Conservation (phyloP, 2,329 filamentous ascomycete species). For the Xylaria arbuscula region DNA sequence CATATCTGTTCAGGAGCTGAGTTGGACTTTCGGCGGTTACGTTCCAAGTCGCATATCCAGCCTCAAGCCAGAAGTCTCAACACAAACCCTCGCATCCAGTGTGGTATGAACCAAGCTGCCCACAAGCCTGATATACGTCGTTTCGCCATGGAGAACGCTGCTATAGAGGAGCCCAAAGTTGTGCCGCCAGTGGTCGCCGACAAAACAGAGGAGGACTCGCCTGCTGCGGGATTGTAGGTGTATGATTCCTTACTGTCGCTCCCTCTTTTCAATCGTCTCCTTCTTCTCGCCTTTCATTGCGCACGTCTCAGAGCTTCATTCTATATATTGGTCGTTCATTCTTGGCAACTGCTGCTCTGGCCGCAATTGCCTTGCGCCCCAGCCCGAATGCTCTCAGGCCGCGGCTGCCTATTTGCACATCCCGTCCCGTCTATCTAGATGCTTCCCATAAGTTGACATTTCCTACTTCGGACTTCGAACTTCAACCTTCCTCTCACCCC, state of each 20-base stretch:
- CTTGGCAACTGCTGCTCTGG: conserved; percentile 9
- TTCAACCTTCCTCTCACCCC: no score
- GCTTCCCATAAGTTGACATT: neutral
- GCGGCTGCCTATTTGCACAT: conserved; percentile 12
- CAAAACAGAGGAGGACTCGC: conserved; percentile 27
- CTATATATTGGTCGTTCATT: neutral
- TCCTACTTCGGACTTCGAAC: no score
- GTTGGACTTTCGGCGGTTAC: neutral
- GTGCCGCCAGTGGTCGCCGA: conserved; percentile 27
- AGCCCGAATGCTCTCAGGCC: neutral
- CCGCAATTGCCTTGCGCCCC: conserved; percentile 13
- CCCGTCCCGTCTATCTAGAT: neutral
- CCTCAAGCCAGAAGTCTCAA: neutral
- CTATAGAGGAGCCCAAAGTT: conserved; percentile 30
- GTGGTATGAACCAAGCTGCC: conserved; percentile 1
- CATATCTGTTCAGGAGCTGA: neutral
- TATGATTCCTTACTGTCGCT: neutral
- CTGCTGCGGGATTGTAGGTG: conserved; percentile 33
- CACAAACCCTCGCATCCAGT: neutral
- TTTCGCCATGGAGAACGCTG: conserved; percentile 31
- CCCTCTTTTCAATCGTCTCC: neutral
- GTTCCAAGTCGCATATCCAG: neutral
- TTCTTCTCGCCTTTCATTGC: neutral
- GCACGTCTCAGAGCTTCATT: neutral
- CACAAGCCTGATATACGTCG: neutral